Conservation (phyloP, 306 rosid species). For the Alnus glutinosa region DNA sequence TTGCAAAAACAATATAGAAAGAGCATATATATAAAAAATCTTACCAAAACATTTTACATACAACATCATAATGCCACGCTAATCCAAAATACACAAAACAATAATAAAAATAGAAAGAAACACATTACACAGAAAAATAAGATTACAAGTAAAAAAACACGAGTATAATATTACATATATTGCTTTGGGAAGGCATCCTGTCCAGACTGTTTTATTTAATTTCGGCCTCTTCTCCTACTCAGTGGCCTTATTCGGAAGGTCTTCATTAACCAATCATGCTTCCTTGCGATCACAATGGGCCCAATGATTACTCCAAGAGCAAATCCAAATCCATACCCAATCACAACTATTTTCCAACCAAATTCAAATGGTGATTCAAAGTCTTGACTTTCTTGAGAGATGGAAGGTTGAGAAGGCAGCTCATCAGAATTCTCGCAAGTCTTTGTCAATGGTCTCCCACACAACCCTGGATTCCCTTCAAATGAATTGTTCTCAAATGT, state of each 20-base stretch:
- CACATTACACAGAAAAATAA: too few relatives aligned
- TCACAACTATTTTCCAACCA: slow-evolving; percentile 16
- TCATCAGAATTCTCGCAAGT: slow-evolving; percentile 13
- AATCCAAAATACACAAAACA: too few relatives aligned
- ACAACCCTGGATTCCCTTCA: slow-evolving; percentile 15
- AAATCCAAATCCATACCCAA: slow-evolving; percentile 9
- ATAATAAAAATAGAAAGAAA: too few relatives aligned
- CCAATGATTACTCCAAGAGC: not conserved
- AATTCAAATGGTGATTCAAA: not conserved
- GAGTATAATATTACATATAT: too few relatives aligned
- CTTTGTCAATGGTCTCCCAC: slow-evolving; percentile 18
- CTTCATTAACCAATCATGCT: not conserved
- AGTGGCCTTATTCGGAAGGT: not conserved
- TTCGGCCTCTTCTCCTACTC: too few relatives aligned
- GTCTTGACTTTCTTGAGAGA: not conserved
- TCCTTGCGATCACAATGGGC: not conserved
- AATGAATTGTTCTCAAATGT: slow-evolving; percentile 13
- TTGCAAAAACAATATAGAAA: too few relatives aligned
- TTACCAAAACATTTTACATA: too few relatives aligned
- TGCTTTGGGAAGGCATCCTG: too few relatives aligned
- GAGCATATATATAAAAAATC: too few relatives aligned
- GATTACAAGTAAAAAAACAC: too few relatives aligned
- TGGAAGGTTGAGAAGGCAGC: not conserved
- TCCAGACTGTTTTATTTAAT: too few relatives aligned
- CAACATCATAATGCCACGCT: too few relatives aligned